Percentiles rank a stretch among this genome's conserved stretches.
Conservation (phyloP, 2,329 filamentous ascomycete species). For the Cladophialophora chaetospira region DNA sequence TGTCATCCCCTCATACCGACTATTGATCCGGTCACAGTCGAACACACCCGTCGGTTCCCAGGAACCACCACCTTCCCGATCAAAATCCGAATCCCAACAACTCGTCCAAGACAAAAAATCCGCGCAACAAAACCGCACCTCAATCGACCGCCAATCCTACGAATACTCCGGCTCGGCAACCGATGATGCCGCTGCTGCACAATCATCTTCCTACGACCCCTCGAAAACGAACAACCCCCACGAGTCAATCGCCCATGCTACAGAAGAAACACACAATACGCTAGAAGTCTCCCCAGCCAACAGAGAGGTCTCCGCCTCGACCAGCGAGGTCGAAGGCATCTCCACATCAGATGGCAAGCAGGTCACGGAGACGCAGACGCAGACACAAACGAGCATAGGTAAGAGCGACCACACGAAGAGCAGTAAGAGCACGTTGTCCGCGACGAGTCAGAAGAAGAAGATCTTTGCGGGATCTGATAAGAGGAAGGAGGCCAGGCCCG, state of each 20-base stretch:
- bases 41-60: no score
- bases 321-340: conserved; percentile 4
- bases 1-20: no score
- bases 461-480: conserved; percentile 1
- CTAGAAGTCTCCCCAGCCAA: conserved; percentile 22
- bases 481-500: conserved; percentile 4
- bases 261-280: conserved; percentile 12
- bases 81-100: conserved; percentile 4
- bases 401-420: no score
- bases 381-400: not conserved
- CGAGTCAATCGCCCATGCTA: conserved; percentile 3
- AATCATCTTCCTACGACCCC: conserved; percentile 8
- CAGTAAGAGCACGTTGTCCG: not conserved
- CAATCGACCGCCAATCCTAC: conserved; percentile 23
- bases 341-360: not conserved
- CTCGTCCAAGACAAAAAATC: conserved; percentile 7
- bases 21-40: no score
- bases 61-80: not conserved
- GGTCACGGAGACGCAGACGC: not conserved
- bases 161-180: conserved; percentile 23
- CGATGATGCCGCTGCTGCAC: conserved; percentile 22
- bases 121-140: conserved; percentile 15
- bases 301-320: conserved; percentile 5
- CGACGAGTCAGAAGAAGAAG: not conserved
- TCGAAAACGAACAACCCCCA: conserved; percentile 1